Conservation (phyloP, 805 yeast genomes). For the Candida pseudoglaebosa region DNA sequence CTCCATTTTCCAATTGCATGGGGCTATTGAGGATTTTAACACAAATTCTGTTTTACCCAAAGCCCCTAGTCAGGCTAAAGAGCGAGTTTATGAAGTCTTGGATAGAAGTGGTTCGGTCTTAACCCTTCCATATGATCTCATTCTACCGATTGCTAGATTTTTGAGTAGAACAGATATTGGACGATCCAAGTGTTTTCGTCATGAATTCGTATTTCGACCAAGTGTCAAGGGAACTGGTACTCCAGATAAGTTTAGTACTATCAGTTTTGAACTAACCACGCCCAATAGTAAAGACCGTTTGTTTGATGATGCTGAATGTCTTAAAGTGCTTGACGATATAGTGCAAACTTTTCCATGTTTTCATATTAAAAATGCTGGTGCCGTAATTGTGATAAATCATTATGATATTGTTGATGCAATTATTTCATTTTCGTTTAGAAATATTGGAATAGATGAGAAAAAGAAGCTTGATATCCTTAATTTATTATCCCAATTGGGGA, state of each 20-base stretch:
- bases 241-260: slow-evolving; percentile 74
- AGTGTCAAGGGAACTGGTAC: slow-evolving; percentile 53
- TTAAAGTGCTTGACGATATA: slow-evolving; percentile 77
- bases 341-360: slow-evolving; percentile 64
- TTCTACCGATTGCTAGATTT: slow-evolving; percentile 84
- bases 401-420: slow-evolving; percentile 72
- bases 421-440: slow-evolving; percentile 65
- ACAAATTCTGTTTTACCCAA: slow-evolving; percentile 73
- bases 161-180: slow-evolving; percentile 58
- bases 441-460: slow-evolving; percentile 59
- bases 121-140: slow-evolving; percentile 85
- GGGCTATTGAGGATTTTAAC: slow-evolving; percentile 76
- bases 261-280: slow-evolving; percentile 79
- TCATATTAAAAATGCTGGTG: slow-evolving; percentile 42
- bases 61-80: slow-evolving; percentile 60
- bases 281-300: slow-evolving; percentile 41
- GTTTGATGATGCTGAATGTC: slow-evolving; percentile 81
- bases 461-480: slow-evolving; percentile 67
- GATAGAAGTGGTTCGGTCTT: slow-evolving; percentile 85
- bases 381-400: slow-evolving; percentile 70
- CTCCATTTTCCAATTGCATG: slow-evolving; percentile 71
- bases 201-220: slow-evolving; percentile 80
- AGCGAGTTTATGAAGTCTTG: slow-evolving; percentile 71
- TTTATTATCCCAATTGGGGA: slow-evolving; percentile 72
- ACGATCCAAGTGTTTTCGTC: slow-evolving; percentile 62